A percentile compares a stretch with the other conserved stretches of the same genome.
Evolutionary conservation across 2,329 filamentous ascomycete species (phyloP).

Genomic region (Acrodontium crateriforme): DNA sequence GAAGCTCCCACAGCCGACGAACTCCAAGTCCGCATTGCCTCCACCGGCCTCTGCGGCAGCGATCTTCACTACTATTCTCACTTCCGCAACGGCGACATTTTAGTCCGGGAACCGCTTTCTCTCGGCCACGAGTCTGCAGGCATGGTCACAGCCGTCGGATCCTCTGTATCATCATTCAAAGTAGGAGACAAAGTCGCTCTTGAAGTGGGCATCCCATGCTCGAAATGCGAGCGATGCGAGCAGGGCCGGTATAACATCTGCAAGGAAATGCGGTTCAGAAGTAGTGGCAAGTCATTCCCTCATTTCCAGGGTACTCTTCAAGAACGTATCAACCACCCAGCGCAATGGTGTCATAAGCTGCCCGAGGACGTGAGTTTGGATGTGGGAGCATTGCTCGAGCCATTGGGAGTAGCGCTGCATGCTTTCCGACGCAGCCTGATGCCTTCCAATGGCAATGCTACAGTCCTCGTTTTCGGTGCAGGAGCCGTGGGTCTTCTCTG

Average conservation of each 20-base stretch:
- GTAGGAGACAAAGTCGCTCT: conserved; percentile 77
- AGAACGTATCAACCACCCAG: conserved; percentile 47
- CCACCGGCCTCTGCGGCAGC: conserved; percentile 57
- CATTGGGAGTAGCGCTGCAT: conserved; percentile 47
- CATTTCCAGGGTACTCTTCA: conserved; percentile 52
- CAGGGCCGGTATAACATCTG: conserved; percentile 50
- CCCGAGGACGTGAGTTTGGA: conserved; percentile 39
- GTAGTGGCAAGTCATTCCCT: conserved; percentile 45
- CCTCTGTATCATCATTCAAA: conserved; percentile 35
- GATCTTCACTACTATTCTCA: conserved; percentile 78
- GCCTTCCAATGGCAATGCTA: conserved; percentile 26
- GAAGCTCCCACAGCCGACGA: conserved; percentile 36
- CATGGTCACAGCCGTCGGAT: conserved; percentile 59
- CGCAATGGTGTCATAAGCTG: conserved; percentile 44
- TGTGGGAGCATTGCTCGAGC: conserved; percentile 46
- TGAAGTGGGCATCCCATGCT: conserved; percentile 81
- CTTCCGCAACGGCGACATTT: conserved; percentile 74
- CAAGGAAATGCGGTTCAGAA: conserved; percentile 43
- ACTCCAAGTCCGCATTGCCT: conserved; percentile 49
- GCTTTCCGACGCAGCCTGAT: conserved; percentile 41
- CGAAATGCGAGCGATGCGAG: conserved; percentile 41
- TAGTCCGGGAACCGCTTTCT: conserved; percentile 69
- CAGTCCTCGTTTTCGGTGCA: conserved; percentile 46
- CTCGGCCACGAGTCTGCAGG: conserved; percentile 69
- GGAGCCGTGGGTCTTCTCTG: conserved; percentile 47